Conservation (phyloP, 2,329 filamentous ascomycete species). For the Fusarium nodosum region DNA sequence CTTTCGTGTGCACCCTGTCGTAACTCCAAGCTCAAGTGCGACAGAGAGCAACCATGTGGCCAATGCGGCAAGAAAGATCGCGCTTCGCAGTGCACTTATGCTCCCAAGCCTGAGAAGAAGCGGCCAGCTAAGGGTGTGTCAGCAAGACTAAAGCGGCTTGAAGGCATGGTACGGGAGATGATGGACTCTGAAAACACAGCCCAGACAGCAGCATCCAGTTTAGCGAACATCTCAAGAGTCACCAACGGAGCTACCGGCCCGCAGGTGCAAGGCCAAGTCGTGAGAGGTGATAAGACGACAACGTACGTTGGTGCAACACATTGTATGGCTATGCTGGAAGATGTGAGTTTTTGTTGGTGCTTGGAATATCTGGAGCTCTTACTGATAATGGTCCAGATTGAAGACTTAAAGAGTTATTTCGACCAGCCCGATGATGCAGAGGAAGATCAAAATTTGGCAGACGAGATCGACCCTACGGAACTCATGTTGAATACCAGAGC, state of each 20-base stretch:
- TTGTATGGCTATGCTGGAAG: constrained; percentile 71
- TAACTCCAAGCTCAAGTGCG: constrained; percentile 69
- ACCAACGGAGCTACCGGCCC: constrained; percentile 41
- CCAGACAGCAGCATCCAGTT: not conserved
- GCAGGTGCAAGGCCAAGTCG: constrained; percentile 57
- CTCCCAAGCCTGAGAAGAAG: constrained; percentile 60
- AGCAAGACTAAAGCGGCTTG: constrained; percentile 66
- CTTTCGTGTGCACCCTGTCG: constrained; percentile 68
- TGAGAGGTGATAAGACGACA: constrained; percentile 59
- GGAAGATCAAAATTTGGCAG: constrained; percentile 52
- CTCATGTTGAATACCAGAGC: constrained; percentile 59
- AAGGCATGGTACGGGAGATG: constrained; percentile 70
- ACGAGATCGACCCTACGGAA: constrained; percentile 58
- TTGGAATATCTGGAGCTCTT: not conserved
- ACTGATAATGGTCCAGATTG: constrained; percentile 60
- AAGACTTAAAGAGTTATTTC: constrained; percentile 71
- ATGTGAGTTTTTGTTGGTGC: constrained; percentile 59
- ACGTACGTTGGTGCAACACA: constrained; percentile 72
- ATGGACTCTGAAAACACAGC: constrained; percentile 58
- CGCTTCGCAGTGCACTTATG: constrained; percentile 63
- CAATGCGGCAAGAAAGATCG: constrained; percentile 67
- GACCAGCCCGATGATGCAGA: constrained; percentile 60
- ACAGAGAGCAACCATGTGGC: constrained; percentile 65
- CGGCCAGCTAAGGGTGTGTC: constrained; percentile 64
- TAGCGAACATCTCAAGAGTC: constrained; percentile 1